A percentile compares a stretch with the other conserved stretches of the same genome.
These are phyloP conservation scores for Yamadazyma trypodendri DNA, from an alignment of 1,139 yeast species.

Conservation along the genomic window DNA sequence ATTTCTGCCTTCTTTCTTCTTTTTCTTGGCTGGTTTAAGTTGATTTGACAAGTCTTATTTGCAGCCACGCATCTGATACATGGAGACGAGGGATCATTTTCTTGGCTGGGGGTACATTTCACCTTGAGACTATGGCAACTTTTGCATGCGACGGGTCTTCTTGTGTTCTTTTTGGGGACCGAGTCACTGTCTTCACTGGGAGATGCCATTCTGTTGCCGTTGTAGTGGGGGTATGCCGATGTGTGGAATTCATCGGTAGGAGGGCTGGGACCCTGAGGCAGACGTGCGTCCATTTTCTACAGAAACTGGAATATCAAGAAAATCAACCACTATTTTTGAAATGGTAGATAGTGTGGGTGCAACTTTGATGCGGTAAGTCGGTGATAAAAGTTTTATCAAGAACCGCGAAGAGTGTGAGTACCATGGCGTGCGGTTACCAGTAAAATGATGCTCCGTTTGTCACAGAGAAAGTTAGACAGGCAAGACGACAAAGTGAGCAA, in stretches of 20 bases:
- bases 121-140: constrained; percentile 81
- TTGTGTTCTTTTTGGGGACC: constrained; percentile 10
- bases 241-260: no score
- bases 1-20: constrained; percentile 42
- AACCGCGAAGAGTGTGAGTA: background rate
- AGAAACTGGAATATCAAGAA: no score
- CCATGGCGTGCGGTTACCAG: no score
- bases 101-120: constrained; percentile 74
- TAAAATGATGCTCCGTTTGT: no score
- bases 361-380: constrained; percentile 10
- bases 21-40: constrained; percentile 58
- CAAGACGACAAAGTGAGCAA: no score
- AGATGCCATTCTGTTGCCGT: no score
- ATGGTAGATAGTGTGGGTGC: no score
- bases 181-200: background rate
- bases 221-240: no score
- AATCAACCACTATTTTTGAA: background rate
- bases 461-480: no score
- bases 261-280: no score
- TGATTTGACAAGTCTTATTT: constrained; percentile 64
- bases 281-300: no score
- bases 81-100: constrained; percentile 55
- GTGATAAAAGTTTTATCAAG: constrained; percentile 8
- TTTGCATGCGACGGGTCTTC: constrained; percentile 63
- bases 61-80: constrained; percentile 74